These are phyloP conservation scores for Penicillium crystallinum DNA, from an alignment of 495 filamentous ascomycete species.

Conservation along the genomic window DNA sequence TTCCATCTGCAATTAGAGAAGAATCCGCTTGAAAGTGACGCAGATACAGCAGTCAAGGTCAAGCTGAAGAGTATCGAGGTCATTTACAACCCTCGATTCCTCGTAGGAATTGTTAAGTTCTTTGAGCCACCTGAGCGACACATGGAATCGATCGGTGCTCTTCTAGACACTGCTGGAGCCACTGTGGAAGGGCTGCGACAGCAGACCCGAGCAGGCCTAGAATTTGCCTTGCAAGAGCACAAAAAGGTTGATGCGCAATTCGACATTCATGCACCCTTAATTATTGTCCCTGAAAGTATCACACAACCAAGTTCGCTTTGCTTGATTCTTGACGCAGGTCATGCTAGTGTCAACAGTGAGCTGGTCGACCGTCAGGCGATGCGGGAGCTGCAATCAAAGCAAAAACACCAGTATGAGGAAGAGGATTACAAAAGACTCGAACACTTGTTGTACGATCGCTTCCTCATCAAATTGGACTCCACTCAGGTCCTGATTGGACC, in stretches of 20 bases:
- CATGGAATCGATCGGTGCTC: constrained; percentile 94
- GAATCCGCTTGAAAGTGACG: constrained; percentile 86
- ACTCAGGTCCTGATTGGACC: constrained; percentile 94
- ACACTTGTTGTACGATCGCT: constrained; percentile 92
- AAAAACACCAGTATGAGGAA: constrained; percentile 80
- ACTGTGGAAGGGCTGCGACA: constrained; percentile 91
- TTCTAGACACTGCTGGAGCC: constrained; percentile 90
- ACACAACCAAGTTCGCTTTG: constrained; percentile 74
- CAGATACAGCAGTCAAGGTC: constrained; percentile 81
- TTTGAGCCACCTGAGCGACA: constrained; percentile 94
- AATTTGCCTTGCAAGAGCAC: constrained; percentile 94
- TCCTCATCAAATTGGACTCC: constrained; percentile 82
- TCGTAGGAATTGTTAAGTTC: constrained; percentile 85
- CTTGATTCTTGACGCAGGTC: constrained; percentile 91
- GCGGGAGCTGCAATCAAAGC: constrained; percentile 83
- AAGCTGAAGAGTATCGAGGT: constrained; percentile 95
- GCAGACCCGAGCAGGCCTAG: constrained; percentile 90
- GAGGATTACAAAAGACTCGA: constrained; percentile 84
- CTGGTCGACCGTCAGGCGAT: constrained; percentile 86
- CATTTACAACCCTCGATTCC: constrained; percentile 90
- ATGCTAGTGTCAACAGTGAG: constrained; percentile 88
- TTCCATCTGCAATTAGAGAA: constrained; percentile 91
- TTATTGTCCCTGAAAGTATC: constrained; percentile 92
- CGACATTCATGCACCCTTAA: constrained; percentile 90
- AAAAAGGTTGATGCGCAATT: constrained; percentile 96